Percentiles rank a stretch among this genome's conserved stretches.
Conservation (phyloP, 1,139 yeast genomes). For the Yamadazyma kanchanaburiensis region DNA sequence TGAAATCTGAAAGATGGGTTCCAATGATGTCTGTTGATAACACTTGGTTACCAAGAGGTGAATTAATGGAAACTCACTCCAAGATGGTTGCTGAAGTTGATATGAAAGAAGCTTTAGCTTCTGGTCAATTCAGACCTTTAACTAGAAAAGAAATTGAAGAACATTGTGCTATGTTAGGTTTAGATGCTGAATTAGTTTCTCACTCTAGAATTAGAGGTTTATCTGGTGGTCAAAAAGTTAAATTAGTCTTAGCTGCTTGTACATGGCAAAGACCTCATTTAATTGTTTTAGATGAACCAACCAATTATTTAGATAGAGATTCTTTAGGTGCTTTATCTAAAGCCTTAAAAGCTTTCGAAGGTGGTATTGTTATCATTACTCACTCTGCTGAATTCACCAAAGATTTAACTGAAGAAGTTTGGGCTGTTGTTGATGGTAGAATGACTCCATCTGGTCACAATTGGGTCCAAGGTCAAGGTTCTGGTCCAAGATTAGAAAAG, state of each 20-base stretch:
- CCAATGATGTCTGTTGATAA: slow-evolving; percentile 99
- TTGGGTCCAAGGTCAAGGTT: slow-evolving; percentile 99
- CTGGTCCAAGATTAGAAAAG: slow-evolving; percentile 97
- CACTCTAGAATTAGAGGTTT: slow-evolving; percentile 99
- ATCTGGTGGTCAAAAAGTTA: slow-evolving; percentile 99
- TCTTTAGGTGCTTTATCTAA: slow-evolving; percentile 98
- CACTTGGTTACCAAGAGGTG: slow-evolving; percentile 99
- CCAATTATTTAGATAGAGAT: slow-evolving; percentile 98
- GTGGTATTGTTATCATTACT: slow-evolving; percentile 99
- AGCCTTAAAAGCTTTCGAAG: slow-evolving; percentile 97
- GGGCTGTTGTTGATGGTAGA: slow-evolving; percentile 97
- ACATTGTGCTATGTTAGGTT: slow-evolving; percentile 98
- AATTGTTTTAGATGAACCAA: slow-evolving; percentile 98
- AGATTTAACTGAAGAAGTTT: slow-evolving; percentile 97
- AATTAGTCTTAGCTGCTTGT: slow-evolving; percentile 99
- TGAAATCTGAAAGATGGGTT: slow-evolving; percentile 99
- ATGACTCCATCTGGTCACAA: slow-evolving; percentile 99
- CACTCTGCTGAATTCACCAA: slow-evolving; percentile 99
- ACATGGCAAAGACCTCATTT: slow-evolving; percentile 99
- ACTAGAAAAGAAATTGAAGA: slow-evolving; percentile 99
- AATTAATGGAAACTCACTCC: slow-evolving; percentile 96
- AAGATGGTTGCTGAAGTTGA: slow-evolving; percentile 99
- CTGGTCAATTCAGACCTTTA: slow-evolving; percentile 99
- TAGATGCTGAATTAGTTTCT: slow-evolving; percentile 97
- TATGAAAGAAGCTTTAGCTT: slow-evolving; percentile 99